Evolutionary conservation across 164 flowering plant species (phyloP).

Genomic region (Stephania cephalantha): DNA sequence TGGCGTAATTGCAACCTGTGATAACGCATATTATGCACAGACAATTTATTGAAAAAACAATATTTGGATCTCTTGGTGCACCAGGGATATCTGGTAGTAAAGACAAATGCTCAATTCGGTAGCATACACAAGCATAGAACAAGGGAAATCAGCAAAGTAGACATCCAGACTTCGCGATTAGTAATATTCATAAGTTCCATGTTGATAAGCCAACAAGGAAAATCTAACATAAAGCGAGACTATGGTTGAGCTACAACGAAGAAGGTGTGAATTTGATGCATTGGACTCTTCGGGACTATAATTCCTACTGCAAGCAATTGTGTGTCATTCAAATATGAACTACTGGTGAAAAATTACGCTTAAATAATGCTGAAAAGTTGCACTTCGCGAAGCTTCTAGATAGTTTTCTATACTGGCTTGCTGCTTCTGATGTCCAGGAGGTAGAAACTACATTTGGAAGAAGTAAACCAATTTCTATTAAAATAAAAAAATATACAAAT

Average conservation of each 20-base stretch:
- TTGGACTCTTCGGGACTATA: neutral
- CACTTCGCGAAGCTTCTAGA: too few species aligned
- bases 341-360: neutral
- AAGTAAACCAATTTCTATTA: neutral
- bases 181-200: neutral
- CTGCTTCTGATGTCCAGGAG: too few species aligned
- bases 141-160: neutral
- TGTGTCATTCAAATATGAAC: neutral
- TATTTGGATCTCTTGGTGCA: neutral
- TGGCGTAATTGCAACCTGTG: slow-evolving; percentile 70
- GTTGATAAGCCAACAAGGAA: neutral
- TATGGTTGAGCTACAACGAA: neutral
- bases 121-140: neutral
- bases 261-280: neutral
- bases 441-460: neutral
- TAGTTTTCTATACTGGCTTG: neutral
- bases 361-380: too few species aligned
- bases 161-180: neutral
- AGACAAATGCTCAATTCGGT: neutral
- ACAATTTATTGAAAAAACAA: neutral
- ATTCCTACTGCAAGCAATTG: neutral
- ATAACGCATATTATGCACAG: neutral
- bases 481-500: too few species aligned
- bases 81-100: neutral
- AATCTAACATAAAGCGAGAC: neutral